Conservation (phyloP, 352 stramenopile genomes). For the Phytophthora sp. region DNA sequence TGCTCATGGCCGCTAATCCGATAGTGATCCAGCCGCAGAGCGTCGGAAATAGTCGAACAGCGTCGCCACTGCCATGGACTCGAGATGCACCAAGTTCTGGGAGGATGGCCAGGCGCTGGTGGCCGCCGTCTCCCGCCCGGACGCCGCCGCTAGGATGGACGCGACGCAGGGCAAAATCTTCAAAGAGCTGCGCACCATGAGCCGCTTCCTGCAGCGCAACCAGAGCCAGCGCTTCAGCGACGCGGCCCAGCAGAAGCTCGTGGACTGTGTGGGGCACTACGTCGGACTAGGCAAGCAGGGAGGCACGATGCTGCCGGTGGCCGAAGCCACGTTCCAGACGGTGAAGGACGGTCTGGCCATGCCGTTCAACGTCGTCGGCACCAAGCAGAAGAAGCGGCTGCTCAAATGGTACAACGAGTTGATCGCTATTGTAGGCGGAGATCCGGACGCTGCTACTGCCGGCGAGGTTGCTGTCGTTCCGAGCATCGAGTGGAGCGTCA, state of each 20-base stretch:
- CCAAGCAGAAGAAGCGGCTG: slow-evolving; percentile 84
- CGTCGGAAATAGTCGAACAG: slow-evolving; percentile 25
- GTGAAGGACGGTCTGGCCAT: slow-evolving; percentile 86
- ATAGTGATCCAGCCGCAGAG: slow-evolving; percentile 1
- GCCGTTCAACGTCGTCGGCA: slow-evolving; percentile 82
- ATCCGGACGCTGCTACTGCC: slow-evolving; percentile 40
- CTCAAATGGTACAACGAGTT: slow-evolving; percentile 90
- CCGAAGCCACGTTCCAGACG: slow-evolving; percentile 66
- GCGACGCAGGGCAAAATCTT: slow-evolving; percentile 56
- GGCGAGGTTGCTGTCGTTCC: slow-evolving; percentile 13
- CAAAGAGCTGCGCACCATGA: slow-evolving; percentile 79
- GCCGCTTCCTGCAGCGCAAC: slow-evolving; percentile 81
- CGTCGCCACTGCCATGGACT: slow-evolving; percentile 48
- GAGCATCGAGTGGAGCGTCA: slow-evolving; percentile 61
- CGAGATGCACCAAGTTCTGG: slow-evolving; percentile 79
- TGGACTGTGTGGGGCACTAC: slow-evolving; percentile 75
- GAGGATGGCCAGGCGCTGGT: slow-evolving; percentile 73
- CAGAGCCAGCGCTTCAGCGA: slow-evolving; percentile 81
- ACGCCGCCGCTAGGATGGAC: slow-evolving; percentile 27
- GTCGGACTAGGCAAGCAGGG: slow-evolving; percentile 64
- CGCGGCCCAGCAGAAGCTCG: slow-evolving; percentile 78
- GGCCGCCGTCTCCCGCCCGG: slow-evolving; percentile 15
- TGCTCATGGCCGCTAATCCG: not conserved
- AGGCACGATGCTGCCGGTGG: slow-evolving; percentile 48
- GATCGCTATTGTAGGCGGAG: slow-evolving; percentile 56